Evolutionary conservation across 805 yeast genomes (phyloP), one percentile per base, ranked within the genome.

Genomic region (Huiozyma sinensis): DNA sequence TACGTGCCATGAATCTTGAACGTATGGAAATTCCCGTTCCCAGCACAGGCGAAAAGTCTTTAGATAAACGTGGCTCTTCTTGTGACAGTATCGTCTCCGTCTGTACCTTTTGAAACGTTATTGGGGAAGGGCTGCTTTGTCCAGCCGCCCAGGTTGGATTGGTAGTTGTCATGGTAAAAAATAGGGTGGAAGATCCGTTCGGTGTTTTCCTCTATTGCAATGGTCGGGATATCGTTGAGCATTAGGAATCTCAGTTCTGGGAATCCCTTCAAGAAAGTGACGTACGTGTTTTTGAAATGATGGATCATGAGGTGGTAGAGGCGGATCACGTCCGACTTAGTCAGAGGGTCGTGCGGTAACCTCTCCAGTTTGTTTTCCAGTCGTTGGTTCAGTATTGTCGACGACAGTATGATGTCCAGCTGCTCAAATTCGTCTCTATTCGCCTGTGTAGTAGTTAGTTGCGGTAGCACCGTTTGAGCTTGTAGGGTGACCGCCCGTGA

Each of bases 291-390:
- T 34, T 54, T 62, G 44, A 64, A 55, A 43, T 63, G 66, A 49
- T 68, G 72, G 7, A 67, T 56, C n/a, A 65, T 46, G 11, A 67
- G 61, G 42, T 65, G 68, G 33, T 61, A 65, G 33, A 68, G 52
- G 6, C 52, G 41, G 17, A 64, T 58, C 24, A 68, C 58, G 47
- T 67, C 71, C 6, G 50, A 43, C 38, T 53, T 50, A 1, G 57
- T 57, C 28, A 66, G 45, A 8, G 63, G 61, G 6, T 50, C 51
- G 43, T 61, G 66, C 1, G 63, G 63, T 37, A 58, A 45, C 36
- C 48, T 51, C 13, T 45, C 45, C 7, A 50, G 40, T 9, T 46
- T 43, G 29, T 46, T 51, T 12, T 44, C 43, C 7, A 49, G 40
- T 10, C 43, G 41, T n/a, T 48, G 39, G 17, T 33, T 13, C 12